Percentiles rank a stretch among this genome's conserved stretches.
phyloP scores from a whole-genome alignment of 495 filamentous ascomycete genomes.

The Podospora didyma region DNA sequence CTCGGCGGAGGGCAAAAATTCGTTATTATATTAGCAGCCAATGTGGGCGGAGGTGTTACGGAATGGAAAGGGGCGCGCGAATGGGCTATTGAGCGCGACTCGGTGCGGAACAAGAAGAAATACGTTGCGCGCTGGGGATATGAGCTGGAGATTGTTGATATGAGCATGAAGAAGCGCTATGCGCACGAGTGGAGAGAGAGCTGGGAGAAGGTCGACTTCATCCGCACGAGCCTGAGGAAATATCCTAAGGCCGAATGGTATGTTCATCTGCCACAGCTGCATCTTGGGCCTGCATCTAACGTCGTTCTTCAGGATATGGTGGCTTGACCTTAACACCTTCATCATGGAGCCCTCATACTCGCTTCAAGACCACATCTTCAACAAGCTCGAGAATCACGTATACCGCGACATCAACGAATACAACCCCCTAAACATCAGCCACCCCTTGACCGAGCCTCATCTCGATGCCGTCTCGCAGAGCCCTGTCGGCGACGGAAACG shows the following conservation, averaged over 20 bases:
- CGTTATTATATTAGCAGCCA: constrained; percentile 91
- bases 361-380: constrained; percentile 85
- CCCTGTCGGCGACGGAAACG: constrained; percentile 66
- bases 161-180: constrained; percentile 97
- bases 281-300: constrained; percentile 4
- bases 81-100: constrained; percentile 97
- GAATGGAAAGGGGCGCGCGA: constrained; percentile 97
- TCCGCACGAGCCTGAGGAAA: constrained; percentile 86
- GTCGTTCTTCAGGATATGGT: constrained; percentile 80
- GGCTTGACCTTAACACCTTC: constrained; percentile 96
- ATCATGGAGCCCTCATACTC: constrained; percentile 96
- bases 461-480: constrained; percentile 72
- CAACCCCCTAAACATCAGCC: constrained; percentile 92
- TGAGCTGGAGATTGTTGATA: constrained; percentile 91
- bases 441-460: constrained; percentile 67
- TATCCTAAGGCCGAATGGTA: constrained; percentile 97
- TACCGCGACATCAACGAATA: constrained; percentile 97
- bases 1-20: constrained; percentile 85
- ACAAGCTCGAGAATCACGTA: constrained; percentile 64
- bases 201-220: constrained; percentile 98
- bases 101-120: constrained; percentile 86
- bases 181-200: constrained; percentile 99
- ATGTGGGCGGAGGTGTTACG: constrained; percentile 95
- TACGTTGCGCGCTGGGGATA: constrained; percentile 91
- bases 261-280: constrained; percentile 19